phyloP scores from a whole-genome alignment of 805 yeast species.

The Martiniozyma abietophila region DNA sequence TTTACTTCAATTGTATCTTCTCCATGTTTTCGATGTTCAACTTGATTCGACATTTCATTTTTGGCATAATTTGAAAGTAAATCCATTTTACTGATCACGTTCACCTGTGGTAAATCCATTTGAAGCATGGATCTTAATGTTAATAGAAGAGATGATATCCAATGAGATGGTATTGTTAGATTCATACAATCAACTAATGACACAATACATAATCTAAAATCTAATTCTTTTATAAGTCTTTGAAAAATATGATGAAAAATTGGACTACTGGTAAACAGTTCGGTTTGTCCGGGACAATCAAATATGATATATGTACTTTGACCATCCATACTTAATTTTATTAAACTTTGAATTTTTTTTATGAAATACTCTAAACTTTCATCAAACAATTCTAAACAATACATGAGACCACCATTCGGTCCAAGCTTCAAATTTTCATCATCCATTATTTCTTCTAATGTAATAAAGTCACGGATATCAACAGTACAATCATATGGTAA shows the following conservation, averaged over 20 bases:
- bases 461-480: conserved; percentile 48
- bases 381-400: conserved; percentile 66
- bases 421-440: conserved; percentile 40
- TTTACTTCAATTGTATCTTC: conserved; percentile 8
- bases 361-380: conserved; percentile 50
- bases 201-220: conserved; percentile 73
- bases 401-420: conserved; percentile 82
- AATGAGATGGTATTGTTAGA: conserved; percentile 80
- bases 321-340: conserved; percentile 33
- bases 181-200: conserved; percentile 78
- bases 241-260: conserved; percentile 63
- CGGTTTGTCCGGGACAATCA: conserved; percentile 96
- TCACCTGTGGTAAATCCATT: conserved; percentile 84
- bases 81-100: conserved; percentile 89
- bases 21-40: conserved; percentile 14
- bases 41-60: conserved; percentile 18
- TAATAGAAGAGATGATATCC: conserved; percentile 69
- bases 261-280: conserved; percentile 82
- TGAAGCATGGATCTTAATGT: conserved; percentile 90
- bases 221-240: conserved; percentile 50
- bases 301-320: conserved; percentile 56
- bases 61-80: conserved; percentile 46
- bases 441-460: conserved; percentile 51
- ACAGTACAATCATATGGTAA: conserved; percentile 45
- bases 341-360: conserved; percentile 45